These are phyloP conservation scores for Purpureocillium takamizusanense DNA, from an alignment of 2,329 filamentous ascomycete genomes.

Conservation along the genomic window DNA sequence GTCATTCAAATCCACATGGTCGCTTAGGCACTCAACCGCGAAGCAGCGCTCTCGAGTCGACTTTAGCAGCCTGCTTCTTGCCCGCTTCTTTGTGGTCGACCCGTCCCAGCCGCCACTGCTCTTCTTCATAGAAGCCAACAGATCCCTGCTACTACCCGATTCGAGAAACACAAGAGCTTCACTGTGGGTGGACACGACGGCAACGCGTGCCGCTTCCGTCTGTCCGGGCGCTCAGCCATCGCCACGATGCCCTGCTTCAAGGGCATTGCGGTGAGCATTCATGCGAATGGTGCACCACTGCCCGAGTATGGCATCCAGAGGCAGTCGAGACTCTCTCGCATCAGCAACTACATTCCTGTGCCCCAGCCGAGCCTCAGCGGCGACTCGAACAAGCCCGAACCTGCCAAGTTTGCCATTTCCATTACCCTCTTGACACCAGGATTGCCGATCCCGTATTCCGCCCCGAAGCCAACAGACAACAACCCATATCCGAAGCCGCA, in stretches of 20 bases:
- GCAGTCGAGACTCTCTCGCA: conserved; percentile 81
- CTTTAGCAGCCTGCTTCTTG: too few species aligned
- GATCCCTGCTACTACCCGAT: too few species aligned
- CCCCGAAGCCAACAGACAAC: conserved; percentile 66
- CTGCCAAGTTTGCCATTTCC: conserved; percentile 94
- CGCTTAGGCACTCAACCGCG: background rate
- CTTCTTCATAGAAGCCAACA: too few species aligned
- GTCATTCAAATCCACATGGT: too few species aligned
- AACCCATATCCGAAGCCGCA: conserved; percentile 77
- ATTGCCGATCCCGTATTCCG: conserved; percentile 85
- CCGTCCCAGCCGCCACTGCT: too few species aligned
- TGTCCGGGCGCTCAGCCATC: conserved; percentile 5
- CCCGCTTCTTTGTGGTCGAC: too few species aligned
- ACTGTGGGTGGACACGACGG: conserved; percentile 1
- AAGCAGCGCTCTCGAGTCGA: background rate
- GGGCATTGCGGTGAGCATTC: conserved; percentile 96
- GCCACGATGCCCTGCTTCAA: conserved; percentile 88
- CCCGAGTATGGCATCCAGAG: conserved; percentile 92
- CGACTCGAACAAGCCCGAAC: conserved; percentile 68
- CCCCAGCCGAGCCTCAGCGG: conserved; percentile 66
- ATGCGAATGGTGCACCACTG: conserved; percentile 70
- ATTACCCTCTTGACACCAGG: conserved; percentile 89
- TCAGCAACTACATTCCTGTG: conserved; percentile 95
- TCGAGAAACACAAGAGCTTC: background rate
- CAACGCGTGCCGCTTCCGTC: conserved; percentile 1